A percentile compares a stretch with the other conserved stretches of the same genome.
These are phyloP conservation scores for Macrocybe gigantea DNA, from an alignment of 768 basidiomycete species.

Conservation along the genomic window DNA sequence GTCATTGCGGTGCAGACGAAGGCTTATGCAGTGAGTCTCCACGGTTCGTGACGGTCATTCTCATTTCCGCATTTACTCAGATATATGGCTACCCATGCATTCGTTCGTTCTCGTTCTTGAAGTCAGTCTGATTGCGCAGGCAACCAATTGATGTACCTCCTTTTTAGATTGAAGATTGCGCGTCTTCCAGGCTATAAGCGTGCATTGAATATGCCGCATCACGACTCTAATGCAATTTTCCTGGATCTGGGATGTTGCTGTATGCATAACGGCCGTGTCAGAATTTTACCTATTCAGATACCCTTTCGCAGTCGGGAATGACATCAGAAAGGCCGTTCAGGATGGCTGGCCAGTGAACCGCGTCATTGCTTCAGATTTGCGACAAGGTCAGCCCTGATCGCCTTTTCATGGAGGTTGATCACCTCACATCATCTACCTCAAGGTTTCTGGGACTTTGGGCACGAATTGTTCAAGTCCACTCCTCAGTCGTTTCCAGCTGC, in stretches of 20 bases:
- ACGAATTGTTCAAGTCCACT: slow-evolving; percentile 42
- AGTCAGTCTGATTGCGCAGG: slow-evolving; percentile 8
- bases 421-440: not conserved
- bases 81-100: slow-evolving; percentile 26
- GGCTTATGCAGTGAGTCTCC: slow-evolving; percentile 18
- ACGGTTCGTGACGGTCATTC: not conserved
- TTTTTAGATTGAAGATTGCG: slow-evolving; percentile 20
- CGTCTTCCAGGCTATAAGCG: slow-evolving; percentile 20
- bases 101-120: slow-evolving; percentile 21
- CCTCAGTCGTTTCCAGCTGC: slow-evolving; percentile 38
- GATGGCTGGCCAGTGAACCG: slow-evolving; percentile 27
- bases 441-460: slow-evolving; percentile 54
- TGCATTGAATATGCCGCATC: slow-evolving; percentile 15
- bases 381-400: slow-evolving; percentile 13
- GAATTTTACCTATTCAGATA: not conserved
- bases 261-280: slow-evolving; percentile 5
- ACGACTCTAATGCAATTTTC: slow-evolving; percentile 18
- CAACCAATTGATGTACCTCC: not conserved
- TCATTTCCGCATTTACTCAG: slow-evolving; percentile 6
- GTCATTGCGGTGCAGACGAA: slow-evolving; percentile 23
- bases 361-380: slow-evolving; percentile 24
- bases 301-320: slow-evolving; percentile 23
- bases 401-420: not conserved
- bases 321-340: slow-evolving; percentile 21
- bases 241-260: slow-evolving; percentile 31